These are phyloP conservation scores for Globisporangium radiosum DNA, from an alignment of 352 stramenopile genomes.

Conservation along the genomic window DNA sequence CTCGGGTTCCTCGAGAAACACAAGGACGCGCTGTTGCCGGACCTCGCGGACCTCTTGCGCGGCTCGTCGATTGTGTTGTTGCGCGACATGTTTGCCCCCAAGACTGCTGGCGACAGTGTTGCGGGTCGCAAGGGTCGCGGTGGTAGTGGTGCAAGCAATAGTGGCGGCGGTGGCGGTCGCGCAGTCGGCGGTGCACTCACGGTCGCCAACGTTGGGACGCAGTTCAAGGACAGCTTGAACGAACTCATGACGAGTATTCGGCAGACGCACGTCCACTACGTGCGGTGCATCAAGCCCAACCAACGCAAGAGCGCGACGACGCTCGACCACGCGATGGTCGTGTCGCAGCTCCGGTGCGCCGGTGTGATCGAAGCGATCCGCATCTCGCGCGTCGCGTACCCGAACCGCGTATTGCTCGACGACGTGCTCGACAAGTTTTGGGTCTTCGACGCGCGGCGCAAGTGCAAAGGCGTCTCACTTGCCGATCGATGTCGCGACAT, in stretches of 20 bases:
- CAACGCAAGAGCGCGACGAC: slow-evolving; percentile 86
- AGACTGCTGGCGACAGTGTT: slow-evolving; percentile 8
- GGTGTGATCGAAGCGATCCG: slow-evolving; percentile 99
- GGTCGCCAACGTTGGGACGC: slow-evolving; percentile 60
- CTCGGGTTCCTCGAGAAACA: slow-evolving; percentile 93
- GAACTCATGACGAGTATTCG: slow-evolving; percentile 93
- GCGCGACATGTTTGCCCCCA: slow-evolving; percentile 41
- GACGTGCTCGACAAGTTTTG: slow-evolving; percentile 78
- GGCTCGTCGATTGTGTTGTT: slow-evolving; percentile 38
- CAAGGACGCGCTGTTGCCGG: slow-evolving; percentile 89
- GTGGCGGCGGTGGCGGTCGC: slow-evolving; percentile 12
- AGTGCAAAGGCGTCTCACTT: slow-evolving; percentile 33
- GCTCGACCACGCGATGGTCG: slow-evolving; percentile 90
- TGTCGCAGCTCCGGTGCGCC: slow-evolving; percentile 96
- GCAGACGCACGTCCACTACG: slow-evolving; percentile 95
- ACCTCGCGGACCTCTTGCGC: slow-evolving; percentile 82
- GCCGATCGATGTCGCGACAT: slow-evolving; percentile 43
- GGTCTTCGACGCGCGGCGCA: slow-evolving; percentile 47
- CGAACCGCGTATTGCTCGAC: slow-evolving; percentile 91
- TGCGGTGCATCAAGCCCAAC: slow-evolving; percentile 99
- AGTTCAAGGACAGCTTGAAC: slow-evolving; percentile 89
- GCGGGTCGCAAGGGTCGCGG: too few relatives aligned
- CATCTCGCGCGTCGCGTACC: slow-evolving; percentile 97
- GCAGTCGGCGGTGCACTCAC: slow-evolving; percentile 34
- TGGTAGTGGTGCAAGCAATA: neutral